Conservation (phyloP, 495 filamentous ascomycete species). For the Pseudomonodictys pantanalensis region DNA sequence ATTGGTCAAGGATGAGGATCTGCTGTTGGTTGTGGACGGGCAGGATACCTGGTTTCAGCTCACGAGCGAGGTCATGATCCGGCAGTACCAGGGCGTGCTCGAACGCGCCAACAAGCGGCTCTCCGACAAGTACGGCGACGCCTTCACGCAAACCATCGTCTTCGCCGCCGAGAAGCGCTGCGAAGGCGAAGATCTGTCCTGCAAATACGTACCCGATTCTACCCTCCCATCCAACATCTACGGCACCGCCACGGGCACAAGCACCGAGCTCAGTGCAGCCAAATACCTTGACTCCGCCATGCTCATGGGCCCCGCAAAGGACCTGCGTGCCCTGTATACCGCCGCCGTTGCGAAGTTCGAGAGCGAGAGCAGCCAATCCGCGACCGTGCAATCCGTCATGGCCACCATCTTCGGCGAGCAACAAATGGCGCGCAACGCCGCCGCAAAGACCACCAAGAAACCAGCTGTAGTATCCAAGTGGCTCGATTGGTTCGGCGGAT, state of each 20-base stretch:
- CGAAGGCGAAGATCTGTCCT: slow-evolving; percentile 49
- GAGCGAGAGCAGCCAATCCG: slow-evolving; percentile 13
- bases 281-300: slow-evolving; percentile 44
- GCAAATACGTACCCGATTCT: slow-evolving; percentile 54
- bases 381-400: slow-evolving; percentile 34
- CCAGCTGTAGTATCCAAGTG: slow-evolving; percentile 42
- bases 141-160: slow-evolving; percentile 55
- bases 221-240: slow-evolving; percentile 57
- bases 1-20: slow-evolving; percentile 54
- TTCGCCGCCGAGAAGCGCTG: slow-evolving; percentile 63
- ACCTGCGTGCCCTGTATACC: slow-evolving; percentile 33
- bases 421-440: slow-evolving; percentile 26
- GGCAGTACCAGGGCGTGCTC: slow-evolving; percentile 53
- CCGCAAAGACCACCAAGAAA: slow-evolving; percentile 25
- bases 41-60: slow-evolving; percentile 62
- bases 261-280: slow-evolving; percentile 46
- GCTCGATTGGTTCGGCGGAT: slow-evolving; percentile 43
- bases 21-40: slow-evolving; percentile 60
- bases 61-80: slow-evolving; percentile 56
- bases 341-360: slow-evolving; percentile 31
- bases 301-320: slow-evolving; percentile 37
- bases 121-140: slow-evolving; percentile 44
- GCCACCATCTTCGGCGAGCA: slow-evolving; percentile 38
- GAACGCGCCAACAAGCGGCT: slow-evolving; percentile 51
- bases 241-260: slow-evolving; percentile 53